Conservation (phyloP, 2,329 filamentous ascomycete genomes). For the Alternaria viburni region DNA sequence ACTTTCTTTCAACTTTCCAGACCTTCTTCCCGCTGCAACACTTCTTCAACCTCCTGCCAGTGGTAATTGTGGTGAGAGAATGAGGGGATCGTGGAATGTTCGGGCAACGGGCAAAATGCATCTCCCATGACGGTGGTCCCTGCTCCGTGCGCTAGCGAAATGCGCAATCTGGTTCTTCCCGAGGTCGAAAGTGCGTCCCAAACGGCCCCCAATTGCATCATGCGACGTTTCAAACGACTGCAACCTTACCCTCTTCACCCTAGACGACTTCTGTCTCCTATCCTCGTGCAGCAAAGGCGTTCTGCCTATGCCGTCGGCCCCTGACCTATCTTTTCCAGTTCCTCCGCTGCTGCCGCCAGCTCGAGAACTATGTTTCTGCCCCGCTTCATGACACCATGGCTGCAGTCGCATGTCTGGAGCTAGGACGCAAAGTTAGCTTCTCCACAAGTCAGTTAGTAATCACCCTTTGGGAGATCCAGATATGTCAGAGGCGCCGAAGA, state of each 20-base stretch:
- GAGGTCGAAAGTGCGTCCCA: slow-evolving; percentile 26
- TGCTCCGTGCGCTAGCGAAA: slow-evolving; percentile 27
- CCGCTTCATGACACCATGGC: background rate
- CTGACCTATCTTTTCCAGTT: background rate
- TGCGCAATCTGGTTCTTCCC: slow-evolving; percentile 35
- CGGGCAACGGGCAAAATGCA: slow-evolving; percentile 34
- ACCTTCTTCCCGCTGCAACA: slow-evolving; percentile 51
- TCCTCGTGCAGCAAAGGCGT: slow-evolving; percentile 1
- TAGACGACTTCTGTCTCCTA: slow-evolving; percentile 16
- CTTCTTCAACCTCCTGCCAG: slow-evolving; percentile 49
- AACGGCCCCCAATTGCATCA: slow-evolving; percentile 23
- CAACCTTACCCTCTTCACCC: slow-evolving; percentile 18
- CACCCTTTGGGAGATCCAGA: background rate
- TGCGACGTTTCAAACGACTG: slow-evolving; percentile 2
- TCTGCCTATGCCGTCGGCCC: slow-evolving; percentile 4
- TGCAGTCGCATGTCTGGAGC: background rate
- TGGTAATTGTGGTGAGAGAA: slow-evolving; percentile 24
- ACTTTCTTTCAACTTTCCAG: slow-evolving; percentile 45
- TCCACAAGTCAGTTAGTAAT: background rate
- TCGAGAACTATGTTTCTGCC: slow-evolving; percentile 1
- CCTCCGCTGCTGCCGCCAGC: slow-evolving; percentile 32
- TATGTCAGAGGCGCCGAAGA: background rate
- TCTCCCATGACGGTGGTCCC: slow-evolving; percentile 28
- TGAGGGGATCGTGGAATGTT: slow-evolving; percentile 25
- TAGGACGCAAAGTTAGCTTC: background rate